Base-by-base conservation (phyloP, 345 rosid genomes). In the Chamaenerion angustifolium region DNA sequence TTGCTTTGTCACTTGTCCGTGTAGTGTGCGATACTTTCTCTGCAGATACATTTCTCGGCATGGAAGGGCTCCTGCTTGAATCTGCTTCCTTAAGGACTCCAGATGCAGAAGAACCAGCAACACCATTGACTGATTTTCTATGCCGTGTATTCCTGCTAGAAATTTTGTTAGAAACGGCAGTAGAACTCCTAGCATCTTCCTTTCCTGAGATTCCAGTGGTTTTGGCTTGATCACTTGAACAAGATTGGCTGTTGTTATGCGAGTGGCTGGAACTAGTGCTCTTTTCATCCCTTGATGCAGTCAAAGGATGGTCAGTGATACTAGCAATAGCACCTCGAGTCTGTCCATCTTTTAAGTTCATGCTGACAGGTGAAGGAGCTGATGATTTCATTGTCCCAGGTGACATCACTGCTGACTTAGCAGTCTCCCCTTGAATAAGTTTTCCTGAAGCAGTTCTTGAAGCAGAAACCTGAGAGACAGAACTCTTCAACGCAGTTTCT, bases 221-320 rank as follows among this genome's bases (percentile, higher is more conserved):
- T 66, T 76, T 82, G 19, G 64, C 76, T 70, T 72, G 85, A 49
- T 82, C 92, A 54, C 88, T 70, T 1, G 92, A 78, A 57, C 69
- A 78, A 46, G 85, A 76, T 41, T 76, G 95, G 61, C 83, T 78
- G 50, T 80, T 85, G 70, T 79, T 85, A 54, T 79, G 85, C 41
- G 95, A 85, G 56, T 72, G 90, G 68, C 95, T 80, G 53, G 95
- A 80, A 65, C 92, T 69, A 64, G 85, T 76, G 67, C 92, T 82
- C 67, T 76, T 82, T 55, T 85, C 95, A 37, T 82, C 95, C 65
- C 73, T 78, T 7, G 61, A 60, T n/a, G 62, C 50, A 42, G 72
- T 41, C 12, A 64, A 40, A 62, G 75, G 75, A 53, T 59, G 60
- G 52, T 79, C 88, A 14, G 37, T 46, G 42, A 72, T 72, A 54